Conservation (phyloP, 1,284 basidiomycete species). For the Leucocoprinus gongylophorus region DNA sequence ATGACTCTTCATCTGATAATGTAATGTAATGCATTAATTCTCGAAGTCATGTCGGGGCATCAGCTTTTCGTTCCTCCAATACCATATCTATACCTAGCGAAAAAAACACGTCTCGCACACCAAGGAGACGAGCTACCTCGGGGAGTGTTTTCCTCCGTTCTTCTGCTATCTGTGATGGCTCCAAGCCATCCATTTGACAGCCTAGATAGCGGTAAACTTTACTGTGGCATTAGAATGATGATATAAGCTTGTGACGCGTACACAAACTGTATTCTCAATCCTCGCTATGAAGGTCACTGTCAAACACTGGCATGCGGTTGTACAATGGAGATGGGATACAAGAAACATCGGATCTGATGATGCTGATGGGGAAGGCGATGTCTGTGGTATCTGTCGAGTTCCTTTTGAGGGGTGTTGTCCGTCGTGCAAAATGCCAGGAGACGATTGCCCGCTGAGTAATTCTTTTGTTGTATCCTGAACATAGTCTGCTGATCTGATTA, state of each 20-base stretch:
- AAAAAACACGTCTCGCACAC: constrained; percentile 22
- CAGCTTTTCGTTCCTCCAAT: neutral
- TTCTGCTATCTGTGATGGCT: constrained; percentile 13
- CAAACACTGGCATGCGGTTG: constrained; percentile 80
- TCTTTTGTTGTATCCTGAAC: neutral
- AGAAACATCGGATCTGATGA: constrained; percentile 50
- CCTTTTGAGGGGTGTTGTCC: constrained; percentile 92
- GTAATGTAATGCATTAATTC: constrained; percentile 27
- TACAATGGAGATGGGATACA: constrained; percentile 83
- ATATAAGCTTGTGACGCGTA: too few species aligned
- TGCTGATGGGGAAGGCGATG: constrained; percentile 71
- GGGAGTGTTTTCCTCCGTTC: constrained; percentile 16
- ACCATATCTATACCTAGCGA: constrained; percentile 14
- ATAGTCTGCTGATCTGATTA: neutral
- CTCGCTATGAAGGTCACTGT: constrained; percentile 69
- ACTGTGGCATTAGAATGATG: too few species aligned
- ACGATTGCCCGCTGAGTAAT: constrained; percentile 89
- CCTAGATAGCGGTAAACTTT: constrained; percentile 19
- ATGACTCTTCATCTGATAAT: constrained; percentile 28
- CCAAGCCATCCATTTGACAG: neutral
- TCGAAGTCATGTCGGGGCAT: neutral
- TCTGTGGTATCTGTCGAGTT: constrained; percentile 91
- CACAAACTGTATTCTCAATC: neutral
- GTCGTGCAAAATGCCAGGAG: constrained; percentile 91
- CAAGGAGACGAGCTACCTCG: constrained; percentile 18